Evolutionary conservation across 768 basidiomycete species (phyloP).

Genomic region (Megacollybia marginata): DNA sequence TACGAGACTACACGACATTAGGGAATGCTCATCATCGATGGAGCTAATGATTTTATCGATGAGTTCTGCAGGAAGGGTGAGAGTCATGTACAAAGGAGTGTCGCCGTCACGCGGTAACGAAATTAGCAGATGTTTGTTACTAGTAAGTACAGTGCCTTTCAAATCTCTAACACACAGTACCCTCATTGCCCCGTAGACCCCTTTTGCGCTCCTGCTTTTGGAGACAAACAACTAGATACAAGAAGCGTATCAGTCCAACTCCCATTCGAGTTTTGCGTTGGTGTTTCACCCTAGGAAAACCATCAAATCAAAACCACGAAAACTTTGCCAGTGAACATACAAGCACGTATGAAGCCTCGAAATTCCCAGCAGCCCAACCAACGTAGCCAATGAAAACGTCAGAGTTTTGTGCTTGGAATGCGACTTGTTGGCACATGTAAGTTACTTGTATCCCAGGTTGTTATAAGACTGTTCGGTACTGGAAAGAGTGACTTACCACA

Average conservation of each 20-base stretch:
- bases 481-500: constrained; percentile 38
- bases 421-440: constrained; percentile 33
- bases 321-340: neutral
- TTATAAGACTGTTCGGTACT: constrained; percentile 22
- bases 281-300: neutral
- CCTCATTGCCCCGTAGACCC: neutral
- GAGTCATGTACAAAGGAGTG: too few species aligned
- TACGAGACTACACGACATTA: too few species aligned
- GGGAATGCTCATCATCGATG: too few species aligned
- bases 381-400: constrained; percentile 18
- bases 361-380: constrained; percentile 23
- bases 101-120: too few species aligned
- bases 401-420: neutral
- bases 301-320: too few species aligned
- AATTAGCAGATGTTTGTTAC: too few species aligned
- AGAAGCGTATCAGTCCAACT: constrained; percentile 10
- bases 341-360: constrained; percentile 10
- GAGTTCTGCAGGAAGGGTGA: too few species aligned
- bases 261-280: neutral
- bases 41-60: too few species aligned
- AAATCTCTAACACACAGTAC: neutral
- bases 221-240: constrained; percentile 10
- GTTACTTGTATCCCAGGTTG: too few species aligned
- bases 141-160: too few species aligned
- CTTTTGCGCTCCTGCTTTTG: neutral